Evolutionary conservation across 2,329 filamentous ascomycete species (phyloP), one percentile per base, ranked within the genome.

Genomic region (Hymenoscyphus scutula): DNA sequence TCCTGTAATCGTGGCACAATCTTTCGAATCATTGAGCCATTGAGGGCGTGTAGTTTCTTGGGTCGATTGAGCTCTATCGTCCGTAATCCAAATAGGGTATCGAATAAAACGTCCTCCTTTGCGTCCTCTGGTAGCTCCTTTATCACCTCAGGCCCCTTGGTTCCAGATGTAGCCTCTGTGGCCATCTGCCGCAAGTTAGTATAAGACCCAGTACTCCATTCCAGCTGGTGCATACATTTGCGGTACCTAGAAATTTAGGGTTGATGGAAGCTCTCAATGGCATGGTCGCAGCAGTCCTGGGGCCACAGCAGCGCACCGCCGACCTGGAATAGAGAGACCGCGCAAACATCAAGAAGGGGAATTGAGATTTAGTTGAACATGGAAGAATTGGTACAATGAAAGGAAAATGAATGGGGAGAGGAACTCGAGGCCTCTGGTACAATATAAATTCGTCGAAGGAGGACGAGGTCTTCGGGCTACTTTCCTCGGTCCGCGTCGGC

Each of bases 51-150:
- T 75, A 92, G 84, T 80, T 97, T 97, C 74, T 85, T 83, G 5
- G 94, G 95, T 63, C 95, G 88, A 81, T 99, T 99, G 70, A 99
- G 89, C 79, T 97, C 90, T 73, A 99, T 88, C 70, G 89, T 92
- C 66, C 95, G 91, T 58, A 98, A 84, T 67, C 95, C 95, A 77
- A 95, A 97, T 71, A 89, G 83, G 74, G 87, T 92, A 77, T 87
- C 87, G 83, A 99, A 99, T 64, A 97, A 82, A 69, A 99, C 95
- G 84, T 99, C 95, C 75, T 96, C 88, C 66, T 88, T 82, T 59
- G 92, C 88, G 77, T 97, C 92, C 63, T 79, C 84, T n/a, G 66
- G 63, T 19, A 71, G 41, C 62, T 74, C 70, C 58, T 61, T 71
- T 8, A 68, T 70, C 4, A 74, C 68, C 37, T 74, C 70, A 27